Base-by-base conservation (phyloP, 192 early-diverging fungal genomes). In the Coemansia asiatica region DNA sequence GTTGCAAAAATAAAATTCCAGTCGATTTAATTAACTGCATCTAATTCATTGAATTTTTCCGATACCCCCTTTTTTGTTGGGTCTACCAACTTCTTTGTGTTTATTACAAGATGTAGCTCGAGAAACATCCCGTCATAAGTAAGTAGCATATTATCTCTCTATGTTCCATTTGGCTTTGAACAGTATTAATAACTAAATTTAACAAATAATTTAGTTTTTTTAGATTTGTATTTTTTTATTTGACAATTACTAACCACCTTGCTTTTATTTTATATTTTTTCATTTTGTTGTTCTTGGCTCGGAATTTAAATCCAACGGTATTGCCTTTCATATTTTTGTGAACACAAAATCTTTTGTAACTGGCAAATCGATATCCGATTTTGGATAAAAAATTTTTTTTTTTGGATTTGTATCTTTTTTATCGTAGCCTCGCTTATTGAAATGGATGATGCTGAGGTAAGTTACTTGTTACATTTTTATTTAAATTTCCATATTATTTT, bases 101-200 rank as follows among this genome's bases (percentile, higher is more conserved):
- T 1, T 31, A 26, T 28, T 61, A 46, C 26, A 16, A 47, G 35
- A 21, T 62, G 62, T 80, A 80, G 77, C 78, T 81, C 44, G 78
- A 81, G 63, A 81, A 72, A 49, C 78, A 81, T 29, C 78, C 78
- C 31, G 74, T 81, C 27, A 81, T 81, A 63, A 74, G 77, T 80
- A 80, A 71, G 77, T 75, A 67, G 26, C 22, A 21, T 2, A 10
- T 22, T 12, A 38, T 2, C 26, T 60, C 12, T 22, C 22, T 12
- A 9, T 44, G 58, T 6, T 16, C 33, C 5, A 21, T 10, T 21
- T 38, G 29, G 0, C 18, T 31, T n/a, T 2, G 1, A 51, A n/a
- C 23, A 55, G 6, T 4, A 1, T 55, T 15, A 1, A 28, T 26
- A 4, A 54, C 49, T 9, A 21, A 7, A 19, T 23, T 23, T 27